These are phyloP conservation scores for Pancytospora philotis DNA, from an alignment of 371 early-diverging fungal genomes.

Conservation along the genomic window DNA sequence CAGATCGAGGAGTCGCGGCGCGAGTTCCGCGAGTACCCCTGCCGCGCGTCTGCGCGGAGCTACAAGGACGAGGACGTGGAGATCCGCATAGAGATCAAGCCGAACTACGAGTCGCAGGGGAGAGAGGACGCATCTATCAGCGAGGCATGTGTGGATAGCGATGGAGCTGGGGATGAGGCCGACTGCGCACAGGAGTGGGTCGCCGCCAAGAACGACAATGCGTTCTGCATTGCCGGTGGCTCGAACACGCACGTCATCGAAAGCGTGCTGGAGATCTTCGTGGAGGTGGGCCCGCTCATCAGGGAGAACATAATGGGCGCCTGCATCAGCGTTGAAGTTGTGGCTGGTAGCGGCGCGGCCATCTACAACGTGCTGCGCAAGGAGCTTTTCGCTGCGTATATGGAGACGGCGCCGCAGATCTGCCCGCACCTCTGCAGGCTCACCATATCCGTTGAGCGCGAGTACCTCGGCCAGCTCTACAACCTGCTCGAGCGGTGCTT, in stretches of 20 bases:
- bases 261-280: constrained; percentile 44
- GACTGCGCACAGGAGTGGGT: too few species aligned
- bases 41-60: background rate
- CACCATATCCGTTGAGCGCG: constrained; percentile 15
- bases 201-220: constrained; percentile 5
- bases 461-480: constrained; percentile 46
- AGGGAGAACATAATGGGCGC: constrained; percentile 28
- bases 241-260: background rate
- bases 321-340: constrained; percentile 12
- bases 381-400: constrained; percentile 17
- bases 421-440: constrained; percentile 39
- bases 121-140: background rate
- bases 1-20: constrained; percentile 8
- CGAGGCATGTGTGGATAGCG: background rate
- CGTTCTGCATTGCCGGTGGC: constrained; percentile 18
- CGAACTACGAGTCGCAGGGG: background rate
- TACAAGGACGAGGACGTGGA: constrained; percentile 20
- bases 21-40: constrained; percentile 37
- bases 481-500: constrained; percentile 32
- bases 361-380: constrained; percentile 24
- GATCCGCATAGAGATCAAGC: constrained; percentile 10
- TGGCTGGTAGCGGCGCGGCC: background rate
- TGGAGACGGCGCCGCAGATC: constrained; percentile 19
- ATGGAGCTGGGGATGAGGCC: background rate
- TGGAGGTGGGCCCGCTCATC: constrained; percentile 38